Percentiles rank a stretch among this genome's conserved stretches.
Conservation (phyloP, 306 rosid species). For the Pterocarpus santalinus region DNA sequence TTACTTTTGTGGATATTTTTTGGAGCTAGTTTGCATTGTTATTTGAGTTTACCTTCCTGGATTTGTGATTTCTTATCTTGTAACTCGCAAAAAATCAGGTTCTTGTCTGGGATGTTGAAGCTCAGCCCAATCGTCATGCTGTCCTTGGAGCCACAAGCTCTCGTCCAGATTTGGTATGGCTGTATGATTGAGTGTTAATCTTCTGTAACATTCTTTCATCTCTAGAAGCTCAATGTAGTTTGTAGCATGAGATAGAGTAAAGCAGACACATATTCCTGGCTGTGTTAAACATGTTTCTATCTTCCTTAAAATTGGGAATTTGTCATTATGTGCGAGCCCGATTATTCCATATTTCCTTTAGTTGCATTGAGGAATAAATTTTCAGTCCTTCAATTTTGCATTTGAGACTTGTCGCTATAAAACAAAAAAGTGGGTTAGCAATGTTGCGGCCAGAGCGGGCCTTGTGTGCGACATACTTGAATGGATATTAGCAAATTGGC, state of each 20-base stretch:
- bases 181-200: conserved; percentile 1
- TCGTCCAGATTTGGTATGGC: conserved; percentile 94
- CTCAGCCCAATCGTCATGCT: conserved; percentile 97
- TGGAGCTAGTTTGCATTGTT: not conserved
- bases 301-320: conserved; percentile 2
- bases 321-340: conserved; percentile 1
- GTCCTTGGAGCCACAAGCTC: conserved; percentile 95
- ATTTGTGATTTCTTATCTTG: conserved; percentile 29
- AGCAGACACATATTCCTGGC: not conserved
- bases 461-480: not conserved
- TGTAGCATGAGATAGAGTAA: conserved; percentile 23
- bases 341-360: conserved; percentile 9
- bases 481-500: conserved; percentile 15
- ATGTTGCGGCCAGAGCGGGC: not conserved
- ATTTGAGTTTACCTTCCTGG: conserved; percentile 16
- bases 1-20: conserved; percentile 16
- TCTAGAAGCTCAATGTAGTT: not conserved
- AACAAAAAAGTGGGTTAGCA: conserved; percentile 26
- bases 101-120: conserved; percentile 96
- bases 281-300: not conserved
- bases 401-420: conserved; percentile 18
- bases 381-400: not conserved
- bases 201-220: conserved; percentile 13
- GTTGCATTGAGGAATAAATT: not conserved
- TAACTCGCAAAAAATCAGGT: conserved; percentile 63